Percentiles rank a stretch among this genome's conserved stretches.
Conservation (phyloP, 305 asterid species). For the Fraxinus nigra region DNA sequence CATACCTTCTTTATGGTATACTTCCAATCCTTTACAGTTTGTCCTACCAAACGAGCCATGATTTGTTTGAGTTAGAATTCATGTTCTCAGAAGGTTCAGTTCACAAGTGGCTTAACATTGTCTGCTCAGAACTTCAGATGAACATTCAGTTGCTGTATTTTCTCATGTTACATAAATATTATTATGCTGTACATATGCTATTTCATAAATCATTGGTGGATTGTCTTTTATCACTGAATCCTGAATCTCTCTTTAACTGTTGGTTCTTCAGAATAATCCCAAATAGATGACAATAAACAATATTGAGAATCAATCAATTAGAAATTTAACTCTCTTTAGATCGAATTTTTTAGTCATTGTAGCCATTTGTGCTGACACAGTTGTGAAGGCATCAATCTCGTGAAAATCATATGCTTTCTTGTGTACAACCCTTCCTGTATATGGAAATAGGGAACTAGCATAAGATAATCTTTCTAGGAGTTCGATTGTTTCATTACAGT, state of each 20-base stretch:
- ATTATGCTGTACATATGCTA: background rate
- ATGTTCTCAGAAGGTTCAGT: background rate
- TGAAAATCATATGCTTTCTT: background rate
- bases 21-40: background rate
- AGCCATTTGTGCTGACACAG: background rate
- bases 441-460: background rate
- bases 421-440: background rate
- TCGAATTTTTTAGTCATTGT: background rate
- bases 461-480: background rate
- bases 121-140: background rate
- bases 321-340: background rate
- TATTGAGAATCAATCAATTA: background rate
- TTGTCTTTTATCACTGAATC: background rate
- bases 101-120: background rate
- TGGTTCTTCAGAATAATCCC: background rate
- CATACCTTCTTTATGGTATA: background rate
- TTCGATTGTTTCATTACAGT: background rate
- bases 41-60: background rate
- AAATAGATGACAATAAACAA: background rate
- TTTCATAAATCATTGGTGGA: background rate
- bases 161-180: background rate
- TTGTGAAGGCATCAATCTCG: background rate
- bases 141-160: background rate
- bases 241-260: background rate
- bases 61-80: background rate